phyloP scores from a whole-genome alignment of 345 rosid species.

The Arabidopsis arenosa region DNA sequence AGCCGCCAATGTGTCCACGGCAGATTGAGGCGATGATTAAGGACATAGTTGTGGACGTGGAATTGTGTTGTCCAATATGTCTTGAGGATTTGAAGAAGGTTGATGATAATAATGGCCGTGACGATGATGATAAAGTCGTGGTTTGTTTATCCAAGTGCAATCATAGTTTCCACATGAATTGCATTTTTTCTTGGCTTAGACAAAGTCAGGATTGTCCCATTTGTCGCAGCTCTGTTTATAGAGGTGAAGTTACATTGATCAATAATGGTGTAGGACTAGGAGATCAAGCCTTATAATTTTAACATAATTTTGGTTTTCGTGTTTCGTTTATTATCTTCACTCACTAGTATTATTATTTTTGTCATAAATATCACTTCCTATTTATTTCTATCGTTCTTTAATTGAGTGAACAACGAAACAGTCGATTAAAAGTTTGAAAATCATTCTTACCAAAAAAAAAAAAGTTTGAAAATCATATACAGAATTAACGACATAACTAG shows the following conservation, averaged over 20 bases:
- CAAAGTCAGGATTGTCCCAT: conserved; percentile 8
- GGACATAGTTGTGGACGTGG: conserved; percentile 19
- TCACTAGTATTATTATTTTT: not conserved
- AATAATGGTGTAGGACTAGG: not conserved
- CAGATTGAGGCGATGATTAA: not conserved
- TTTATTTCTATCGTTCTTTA: not conserved
- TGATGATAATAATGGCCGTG: not conserved
- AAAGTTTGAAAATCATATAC: too few relatives aligned
- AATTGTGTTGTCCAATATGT: conserved; percentile 27
- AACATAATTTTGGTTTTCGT: too few relatives aligned
- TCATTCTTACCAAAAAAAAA: too few relatives aligned
- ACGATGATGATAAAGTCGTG: not conserved
- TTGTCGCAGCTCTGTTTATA: conserved; percentile 9
- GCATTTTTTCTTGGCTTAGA: conserved; percentile 20
- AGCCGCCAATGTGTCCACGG: not conserved
- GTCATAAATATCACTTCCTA: not conserved
- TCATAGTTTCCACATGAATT: conserved; percentile 15
- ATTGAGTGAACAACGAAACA: not conserved
- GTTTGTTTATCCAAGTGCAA: conserved; percentile 20
- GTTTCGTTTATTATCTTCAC: not conserved
- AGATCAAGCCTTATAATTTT: not conserved
- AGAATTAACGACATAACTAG: too few relatives aligned
- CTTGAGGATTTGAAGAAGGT: conserved; percentile 27
- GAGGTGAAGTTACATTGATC: conserved; percentile 3
- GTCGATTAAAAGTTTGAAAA: not conserved